Percentiles rank a stretch among this genome's conserved stretches.
phyloP scores from a whole-genome alignment of 2,329 filamentous ascomycete genomes.

The Penicillium sp. region DNA sequence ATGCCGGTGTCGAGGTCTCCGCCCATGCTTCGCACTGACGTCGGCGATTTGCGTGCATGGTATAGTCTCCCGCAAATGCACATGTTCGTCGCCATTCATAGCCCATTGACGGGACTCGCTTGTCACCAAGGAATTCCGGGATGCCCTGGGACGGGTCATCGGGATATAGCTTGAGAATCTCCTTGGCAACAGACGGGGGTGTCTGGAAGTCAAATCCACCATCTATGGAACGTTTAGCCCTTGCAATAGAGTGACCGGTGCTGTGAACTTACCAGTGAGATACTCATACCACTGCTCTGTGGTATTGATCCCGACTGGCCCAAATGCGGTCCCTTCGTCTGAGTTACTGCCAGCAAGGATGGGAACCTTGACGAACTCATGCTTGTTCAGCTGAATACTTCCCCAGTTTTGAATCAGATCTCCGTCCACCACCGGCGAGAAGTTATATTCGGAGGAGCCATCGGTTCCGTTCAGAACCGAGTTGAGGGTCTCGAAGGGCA shows the following conservation, averaged over 20 bases:
- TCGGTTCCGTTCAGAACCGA: slow-evolving; percentile 48
- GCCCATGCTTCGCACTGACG: slow-evolving; percentile 54
- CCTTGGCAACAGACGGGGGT: slow-evolving; percentile 32
- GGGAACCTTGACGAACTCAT: slow-evolving; percentile 63
- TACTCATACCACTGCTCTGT: slow-evolving; percentile 51
- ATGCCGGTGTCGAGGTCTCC: slow-evolving; percentile 49
- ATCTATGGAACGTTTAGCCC: slow-evolving; percentile 20
- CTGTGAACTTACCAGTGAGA: slow-evolving; percentile 30
- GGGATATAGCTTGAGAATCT: slow-evolving; percentile 53
- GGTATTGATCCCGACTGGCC: slow-evolving; percentile 54
- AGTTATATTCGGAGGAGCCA: slow-evolving; percentile 34
- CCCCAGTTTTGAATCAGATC: slow-evolving; percentile 56
- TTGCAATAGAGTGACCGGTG: neutral
- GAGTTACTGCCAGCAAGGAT: slow-evolving; percentile 63
- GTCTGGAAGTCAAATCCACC: slow-evolving; percentile 23
- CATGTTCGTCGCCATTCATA: slow-evolving; percentile 54
- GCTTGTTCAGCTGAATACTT: slow-evolving; percentile 54
- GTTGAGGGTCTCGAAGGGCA: slow-evolving; percentile 61
- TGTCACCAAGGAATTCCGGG: slow-evolving; percentile 42
- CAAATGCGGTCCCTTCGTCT: slow-evolving; percentile 64
- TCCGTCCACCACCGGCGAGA: slow-evolving; percentile 52
- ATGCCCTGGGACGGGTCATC: slow-evolving; percentile 51
- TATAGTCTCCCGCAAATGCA: slow-evolving; percentile 55
- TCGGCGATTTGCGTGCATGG: slow-evolving; percentile 57
- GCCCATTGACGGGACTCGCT: slow-evolving; percentile 39